Percentiles rank a stretch among this genome's conserved stretches.
These are phyloP conservation scores for Talaromyces ruber DNA, from an alignment of 495 filamentous ascomycete species.

Conservation along the genomic window DNA sequence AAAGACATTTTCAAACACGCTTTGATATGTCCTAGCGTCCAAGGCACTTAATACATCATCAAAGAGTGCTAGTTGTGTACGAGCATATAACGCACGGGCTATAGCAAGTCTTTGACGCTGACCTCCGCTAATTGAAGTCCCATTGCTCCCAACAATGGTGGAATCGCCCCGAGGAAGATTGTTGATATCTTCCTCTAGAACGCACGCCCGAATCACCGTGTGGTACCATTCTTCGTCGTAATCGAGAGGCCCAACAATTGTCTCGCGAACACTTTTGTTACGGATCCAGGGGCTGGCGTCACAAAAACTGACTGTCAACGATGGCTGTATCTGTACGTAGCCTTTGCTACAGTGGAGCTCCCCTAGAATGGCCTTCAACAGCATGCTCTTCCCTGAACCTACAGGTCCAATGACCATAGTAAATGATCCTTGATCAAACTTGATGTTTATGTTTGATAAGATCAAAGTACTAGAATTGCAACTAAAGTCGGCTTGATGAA, in stretches of 20 bases:
- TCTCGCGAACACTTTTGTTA: conserved; percentile 29
- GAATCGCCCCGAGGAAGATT: conserved; percentile 25
- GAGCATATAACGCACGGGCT: conserved; percentile 38
- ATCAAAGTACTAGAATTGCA: conserved; percentile 42
- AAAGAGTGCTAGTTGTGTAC: conserved; percentile 30
- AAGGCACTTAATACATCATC: conserved; percentile 44
- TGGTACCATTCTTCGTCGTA: conserved; percentile 49
- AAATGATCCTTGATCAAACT: conserved; percentile 28
- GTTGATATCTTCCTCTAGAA: conserved; percentile 41
- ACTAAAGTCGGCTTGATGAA: conserved; percentile 39
- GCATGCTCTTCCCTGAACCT: conserved; percentile 21
- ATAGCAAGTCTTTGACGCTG: conserved; percentile 33
- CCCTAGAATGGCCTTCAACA: conserved; percentile 17
- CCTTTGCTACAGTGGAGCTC: conserved; percentile 33
- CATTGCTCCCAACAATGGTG: conserved; percentile 25
- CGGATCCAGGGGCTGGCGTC: conserved; percentile 31
- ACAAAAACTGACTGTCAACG: conserved; percentile 24
- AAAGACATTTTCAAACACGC: conserved; percentile 38
- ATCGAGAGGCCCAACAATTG: conserved; percentile 19
- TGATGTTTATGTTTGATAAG: conserved; percentile 31
- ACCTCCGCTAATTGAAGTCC: conserved; percentile 28
- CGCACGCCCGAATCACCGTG: conserved; percentile 50
- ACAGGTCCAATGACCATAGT: conserved; percentile 15
- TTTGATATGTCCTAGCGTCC: conserved; percentile 37
- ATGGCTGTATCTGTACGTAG: conserved; percentile 22